phyloP scores from a whole-genome alignment of 2,329 filamentous ascomycete species.

The Fusarium sp. region DNA sequence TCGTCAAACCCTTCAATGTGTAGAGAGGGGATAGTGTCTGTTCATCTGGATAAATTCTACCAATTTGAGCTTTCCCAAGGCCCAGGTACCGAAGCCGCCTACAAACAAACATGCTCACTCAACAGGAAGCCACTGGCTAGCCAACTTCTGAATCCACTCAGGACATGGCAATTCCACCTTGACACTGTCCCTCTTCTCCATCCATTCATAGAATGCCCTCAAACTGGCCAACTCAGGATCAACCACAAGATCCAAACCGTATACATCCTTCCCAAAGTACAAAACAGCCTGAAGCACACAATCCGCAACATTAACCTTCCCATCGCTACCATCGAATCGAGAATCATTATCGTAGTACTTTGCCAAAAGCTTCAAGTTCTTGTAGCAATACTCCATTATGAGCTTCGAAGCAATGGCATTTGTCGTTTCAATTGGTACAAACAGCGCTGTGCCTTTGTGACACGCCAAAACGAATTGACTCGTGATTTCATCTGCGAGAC shows the following conservation, averaged over 20 bases:
- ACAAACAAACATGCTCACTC: no score
- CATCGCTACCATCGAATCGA: background rate
- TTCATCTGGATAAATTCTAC: no score
- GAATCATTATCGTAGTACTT: constrained; percentile 21
- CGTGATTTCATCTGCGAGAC: constrained; percentile 30
- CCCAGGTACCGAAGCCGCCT: no score
- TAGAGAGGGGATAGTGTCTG: no score
- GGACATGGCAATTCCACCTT: constrained; percentile 24
- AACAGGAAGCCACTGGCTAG: constrained; percentile 31
- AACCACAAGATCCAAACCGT: constrained; percentile 6
- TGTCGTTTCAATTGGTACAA: constrained; percentile 6
- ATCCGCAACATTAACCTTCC: constrained; percentile 17
- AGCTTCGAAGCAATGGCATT: background rate
- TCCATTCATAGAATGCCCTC: constrained; percentile 21
- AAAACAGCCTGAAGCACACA: constrained; percentile 33
- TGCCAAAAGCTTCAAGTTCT: constrained; percentile 15
- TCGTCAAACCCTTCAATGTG: no score
- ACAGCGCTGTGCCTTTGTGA: constrained; percentile 28
- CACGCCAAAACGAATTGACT: constrained; percentile 29
- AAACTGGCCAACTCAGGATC: constrained; percentile 14
- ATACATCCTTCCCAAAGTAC: constrained; percentile 34
- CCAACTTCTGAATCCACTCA: constrained; percentile 5
- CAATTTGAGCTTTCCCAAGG: no score
- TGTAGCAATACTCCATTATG: constrained; percentile 16
- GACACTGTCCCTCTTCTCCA: constrained; percentile 18